These are phyloP conservation scores for Ustilago nuda DNA, from an alignment of 1,284 basidiomycete genomes.

Conservation along the genomic window DNA sequence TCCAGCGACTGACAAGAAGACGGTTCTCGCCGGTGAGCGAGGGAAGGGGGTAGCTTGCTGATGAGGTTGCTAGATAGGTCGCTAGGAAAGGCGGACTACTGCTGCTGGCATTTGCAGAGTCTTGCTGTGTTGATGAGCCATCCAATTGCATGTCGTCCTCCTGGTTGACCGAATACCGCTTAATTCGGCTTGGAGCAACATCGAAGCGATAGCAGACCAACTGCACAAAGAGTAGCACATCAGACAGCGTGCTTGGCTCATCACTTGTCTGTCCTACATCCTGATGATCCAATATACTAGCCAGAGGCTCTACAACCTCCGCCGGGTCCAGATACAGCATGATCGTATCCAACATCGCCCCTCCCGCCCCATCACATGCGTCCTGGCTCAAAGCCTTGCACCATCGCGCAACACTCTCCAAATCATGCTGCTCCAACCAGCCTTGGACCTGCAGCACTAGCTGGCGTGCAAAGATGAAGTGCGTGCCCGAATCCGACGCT, in stretches of 20 bases:
- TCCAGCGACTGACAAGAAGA: constrained; percentile 67
- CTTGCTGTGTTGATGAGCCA: neutral
- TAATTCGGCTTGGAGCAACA: constrained; percentile 9
- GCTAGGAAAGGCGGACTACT: constrained; percentile 44
- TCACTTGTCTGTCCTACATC: constrained; percentile 52
- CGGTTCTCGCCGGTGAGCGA: constrained; percentile 67
- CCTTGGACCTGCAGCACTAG: constrained; percentile 30
- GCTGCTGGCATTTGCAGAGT: neutral
- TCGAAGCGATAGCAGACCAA: constrained; percentile 37
- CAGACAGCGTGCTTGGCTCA: constrained; percentile 48
- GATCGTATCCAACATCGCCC: constrained; percentile 38
- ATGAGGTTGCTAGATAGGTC: constrained; percentile 43
- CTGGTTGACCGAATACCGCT: constrained; percentile 3
- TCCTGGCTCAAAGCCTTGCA: constrained; percentile 41
- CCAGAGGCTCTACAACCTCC: constrained; percentile 38
- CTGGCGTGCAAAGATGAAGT: constrained; percentile 40
- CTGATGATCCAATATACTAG: constrained; percentile 32
- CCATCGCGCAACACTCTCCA: constrained; percentile 48
- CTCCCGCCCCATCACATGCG: constrained; percentile 5
- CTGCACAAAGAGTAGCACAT: constrained; percentile 52
- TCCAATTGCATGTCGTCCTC: constrained; percentile 11
- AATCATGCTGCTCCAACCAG: constrained; percentile 48
- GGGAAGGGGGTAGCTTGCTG: constrained; percentile 63
- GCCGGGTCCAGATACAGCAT: constrained; percentile 50
- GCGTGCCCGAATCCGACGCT: constrained; percentile 45